A percentile compares a stretch with the other conserved stretches of the same genome.
These are phyloP conservation scores for Monilinia laxa DNA, from an alignment of 2,329 filamentous ascomycete genomes.

Conservation along the genomic window DNA sequence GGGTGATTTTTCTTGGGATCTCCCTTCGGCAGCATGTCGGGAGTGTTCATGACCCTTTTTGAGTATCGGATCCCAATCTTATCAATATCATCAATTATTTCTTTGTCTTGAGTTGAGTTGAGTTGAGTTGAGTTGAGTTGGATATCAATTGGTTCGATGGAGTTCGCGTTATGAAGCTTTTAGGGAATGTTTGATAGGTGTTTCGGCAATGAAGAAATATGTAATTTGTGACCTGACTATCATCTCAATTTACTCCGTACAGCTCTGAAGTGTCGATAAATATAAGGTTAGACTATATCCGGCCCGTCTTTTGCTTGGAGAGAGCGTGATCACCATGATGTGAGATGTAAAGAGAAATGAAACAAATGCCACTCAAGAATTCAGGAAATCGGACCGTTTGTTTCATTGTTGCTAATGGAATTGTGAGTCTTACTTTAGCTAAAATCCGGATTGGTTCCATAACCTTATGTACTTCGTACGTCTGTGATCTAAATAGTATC, in stretches of 20 bases:
- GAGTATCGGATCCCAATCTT: conserved; percentile 14
- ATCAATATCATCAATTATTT: neutral
- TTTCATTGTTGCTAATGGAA: neutral
- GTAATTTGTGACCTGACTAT: neutral
- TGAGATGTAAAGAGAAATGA: neutral
- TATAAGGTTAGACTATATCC: too few species aligned
- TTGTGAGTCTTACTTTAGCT: neutral
- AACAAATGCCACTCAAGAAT: neutral
- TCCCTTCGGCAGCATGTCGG: conserved; percentile 18
- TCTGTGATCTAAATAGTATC: conserved; percentile 2
- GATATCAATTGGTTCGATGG: neutral
- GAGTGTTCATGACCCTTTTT: conserved; percentile 6
- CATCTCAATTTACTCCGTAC: neutral
- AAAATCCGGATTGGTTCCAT: neutral
- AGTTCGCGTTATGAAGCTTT: neutral
- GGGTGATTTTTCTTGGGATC: conserved; percentile 25
- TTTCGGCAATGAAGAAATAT: too few species aligned
- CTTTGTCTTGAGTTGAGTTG: too few species aligned
- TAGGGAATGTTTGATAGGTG: neutral
- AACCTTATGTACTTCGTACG: neutral
- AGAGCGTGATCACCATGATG: too few species aligned
- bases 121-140: neutral
- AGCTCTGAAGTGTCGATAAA: too few species aligned
- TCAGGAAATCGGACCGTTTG: neutral
- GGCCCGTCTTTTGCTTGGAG: neutral